Percentiles rank a stretch among this genome's conserved stretches.
These are phyloP conservation scores for Pontederia crassipes DNA, from an alignment of 176 grass and related monocot species.

Conservation along the genomic window DNA sequence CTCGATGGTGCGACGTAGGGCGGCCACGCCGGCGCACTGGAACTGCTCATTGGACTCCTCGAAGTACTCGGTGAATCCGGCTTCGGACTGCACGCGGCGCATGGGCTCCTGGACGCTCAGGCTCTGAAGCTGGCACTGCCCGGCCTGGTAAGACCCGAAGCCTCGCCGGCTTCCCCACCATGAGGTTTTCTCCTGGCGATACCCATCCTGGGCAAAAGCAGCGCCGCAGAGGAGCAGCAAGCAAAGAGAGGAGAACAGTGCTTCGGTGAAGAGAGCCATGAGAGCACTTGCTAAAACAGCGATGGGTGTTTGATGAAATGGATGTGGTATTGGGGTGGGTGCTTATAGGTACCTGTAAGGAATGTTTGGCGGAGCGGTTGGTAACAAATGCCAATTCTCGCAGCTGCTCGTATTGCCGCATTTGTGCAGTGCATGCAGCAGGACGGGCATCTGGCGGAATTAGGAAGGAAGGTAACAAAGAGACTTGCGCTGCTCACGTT, in stretches of 20 bases:
- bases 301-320: no score
- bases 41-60: slow-evolving; percentile 28
- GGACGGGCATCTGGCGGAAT: no score
- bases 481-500: no score
- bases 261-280: slow-evolving; percentile 12
- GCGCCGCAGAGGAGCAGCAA: slow-evolving; percentile 14
- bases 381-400: no score
- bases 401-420: no score
- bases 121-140: slow-evolving; percentile 31
- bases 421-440: no score
- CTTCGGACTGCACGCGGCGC: slow-evolving; percentile 22
- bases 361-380: no score
- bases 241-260: slow-evolving; percentile 3
- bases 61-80: slow-evolving; percentile 32
- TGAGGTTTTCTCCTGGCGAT: not conserved
- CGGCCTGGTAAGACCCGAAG: not conserved
- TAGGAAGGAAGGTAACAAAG: no score
- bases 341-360: no score
- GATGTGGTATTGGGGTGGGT: no score
- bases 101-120: slow-evolving; percentile 26
- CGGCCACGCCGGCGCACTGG: slow-evolving; percentile 19
- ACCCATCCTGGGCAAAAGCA: slow-evolving; percentile 12
- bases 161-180: slow-evolving; percentile 14
- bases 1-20: slow-evolving; percentile 8
- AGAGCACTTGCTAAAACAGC: no score